A percentile compares a stretch with the other conserved stretches of the same genome.
Conservation (phyloP, 2,329 filamentous ascomycete species). For the Pestalotiopsis sp. region DNA sequence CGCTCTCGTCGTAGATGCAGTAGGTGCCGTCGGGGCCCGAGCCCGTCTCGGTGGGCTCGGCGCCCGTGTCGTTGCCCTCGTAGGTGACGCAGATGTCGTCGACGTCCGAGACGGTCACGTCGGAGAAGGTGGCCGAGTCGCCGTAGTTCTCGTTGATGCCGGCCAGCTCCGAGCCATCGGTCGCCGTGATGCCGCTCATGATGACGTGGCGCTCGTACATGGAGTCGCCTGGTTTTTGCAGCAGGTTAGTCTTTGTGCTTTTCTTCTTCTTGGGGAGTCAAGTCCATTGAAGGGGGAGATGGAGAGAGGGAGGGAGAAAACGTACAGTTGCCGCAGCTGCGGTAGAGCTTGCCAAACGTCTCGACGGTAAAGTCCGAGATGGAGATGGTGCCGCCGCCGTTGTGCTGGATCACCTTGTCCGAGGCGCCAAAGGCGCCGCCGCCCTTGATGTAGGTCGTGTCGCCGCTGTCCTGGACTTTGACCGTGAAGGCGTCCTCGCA, state of each 20-base stretch:
- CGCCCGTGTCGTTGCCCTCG: slow-evolving; percentile 22
- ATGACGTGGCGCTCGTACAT: slow-evolving; percentile 33
- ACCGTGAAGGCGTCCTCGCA: slow-evolving; percentile 37
- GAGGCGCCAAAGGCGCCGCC: slow-evolving; percentile 32
- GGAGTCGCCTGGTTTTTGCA: slow-evolving; percentile 19
- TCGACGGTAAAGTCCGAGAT: slow-evolving; percentile 36
- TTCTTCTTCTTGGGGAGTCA: no score
- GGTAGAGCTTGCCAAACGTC: slow-evolving; percentile 47
- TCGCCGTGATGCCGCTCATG: slow-evolving; percentile 35
- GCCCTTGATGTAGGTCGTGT: slow-evolving; percentile 15
- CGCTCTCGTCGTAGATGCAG: slow-evolving; percentile 21
- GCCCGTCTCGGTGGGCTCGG: slow-evolving; percentile 22
- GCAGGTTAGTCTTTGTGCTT: no score
- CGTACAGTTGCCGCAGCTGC: slow-evolving; percentile 47
- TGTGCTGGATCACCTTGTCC: slow-evolving; percentile 26
- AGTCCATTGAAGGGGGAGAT: not conserved
- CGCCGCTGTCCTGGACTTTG: slow-evolving; percentile 11
- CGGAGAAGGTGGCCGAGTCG: slow-evolving; percentile 31
- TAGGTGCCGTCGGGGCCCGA: slow-evolving; percentile 20
- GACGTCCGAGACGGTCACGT: slow-evolving; percentile 22
- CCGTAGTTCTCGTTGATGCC: slow-evolving; percentile 42
- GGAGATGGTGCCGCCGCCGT: slow-evolving; percentile 18
- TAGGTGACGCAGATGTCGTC: slow-evolving; percentile 25
- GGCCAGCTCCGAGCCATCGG: slow-evolving; percentile 26
- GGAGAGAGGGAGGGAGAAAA: not conserved